Percentiles rank a stretch among this genome's conserved stretches.
phyloP scores from a whole-genome alignment of 441 rosid genomes.

The Macaranga tanarius region DNA sequence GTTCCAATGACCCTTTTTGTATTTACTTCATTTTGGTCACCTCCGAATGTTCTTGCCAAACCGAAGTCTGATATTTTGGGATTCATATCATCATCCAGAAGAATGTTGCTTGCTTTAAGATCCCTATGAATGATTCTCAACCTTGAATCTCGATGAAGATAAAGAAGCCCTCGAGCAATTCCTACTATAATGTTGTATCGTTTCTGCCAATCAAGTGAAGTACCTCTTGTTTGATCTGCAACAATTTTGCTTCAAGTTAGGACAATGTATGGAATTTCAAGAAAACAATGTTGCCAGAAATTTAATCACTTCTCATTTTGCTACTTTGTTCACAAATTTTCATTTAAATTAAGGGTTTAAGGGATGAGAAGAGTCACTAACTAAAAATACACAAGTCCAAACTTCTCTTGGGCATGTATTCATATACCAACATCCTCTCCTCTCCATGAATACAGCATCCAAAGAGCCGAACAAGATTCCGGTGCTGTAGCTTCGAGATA shows the following conservation, averaged over 20 bases:
- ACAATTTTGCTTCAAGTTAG: slow-evolving; percentile 20
- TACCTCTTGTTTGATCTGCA: slow-evolving; percentile 26
- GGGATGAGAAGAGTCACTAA: slow-evolving; percentile 26
- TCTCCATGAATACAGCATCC: slow-evolving; percentile 45
- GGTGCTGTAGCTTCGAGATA: slow-evolving; percentile 51
- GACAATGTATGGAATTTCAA: neutral
- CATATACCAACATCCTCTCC: slow-evolving; percentile 46
- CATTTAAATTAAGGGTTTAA: neutral
- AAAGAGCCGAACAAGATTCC: slow-evolving; percentile 48
- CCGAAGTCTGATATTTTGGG: slow-evolving; percentile 39
- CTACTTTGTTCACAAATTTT: too few relatives aligned
- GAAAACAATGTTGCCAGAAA: neutral
- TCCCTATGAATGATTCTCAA: slow-evolving; percentile 68
- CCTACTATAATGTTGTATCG: slow-evolving; percentile 64
- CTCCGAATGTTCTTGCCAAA: slow-evolving; percentile 34
- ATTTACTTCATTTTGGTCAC: slow-evolving; percentile 26
- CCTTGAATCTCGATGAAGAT: slow-evolving; percentile 81
- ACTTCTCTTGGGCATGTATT: slow-evolving; percentile 47
- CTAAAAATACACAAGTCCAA: slow-evolving; percentile 46
- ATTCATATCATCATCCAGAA: slow-evolving; percentile 32
- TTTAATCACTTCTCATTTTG: too few relatives aligned
- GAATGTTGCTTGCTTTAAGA: slow-evolving; percentile 46
- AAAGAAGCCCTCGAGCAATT: slow-evolving; percentile 73
- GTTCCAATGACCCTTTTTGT: slow-evolving; percentile 58
- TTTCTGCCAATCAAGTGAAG: slow-evolving; percentile 40